Conservation (phyloP, 345 rosid genomes). For the Ricinus communis region DNA sequence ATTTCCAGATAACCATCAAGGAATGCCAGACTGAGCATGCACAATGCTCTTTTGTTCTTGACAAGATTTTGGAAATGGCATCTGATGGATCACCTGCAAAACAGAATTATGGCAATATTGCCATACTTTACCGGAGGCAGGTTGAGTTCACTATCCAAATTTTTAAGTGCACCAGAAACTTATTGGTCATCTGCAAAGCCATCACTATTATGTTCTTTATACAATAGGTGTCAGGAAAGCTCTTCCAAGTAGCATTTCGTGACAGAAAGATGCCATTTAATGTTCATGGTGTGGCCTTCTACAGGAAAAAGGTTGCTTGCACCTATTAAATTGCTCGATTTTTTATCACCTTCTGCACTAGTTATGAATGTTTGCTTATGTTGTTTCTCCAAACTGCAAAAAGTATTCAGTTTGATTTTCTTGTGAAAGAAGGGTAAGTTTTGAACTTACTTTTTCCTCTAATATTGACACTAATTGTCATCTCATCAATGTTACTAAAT, state of each 20-base stretch:
- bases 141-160: conserved; percentile 38
- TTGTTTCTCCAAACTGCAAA: not conserved
- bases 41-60: conserved; percentile 80
- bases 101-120: conserved; percentile 62
- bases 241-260: conserved; percentile 75
- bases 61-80: conserved; percentile 74
- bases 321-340: conserved; percentile 4
- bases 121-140: conserved; percentile 95
- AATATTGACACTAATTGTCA: not conserved
- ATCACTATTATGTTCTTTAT: conserved; percentile 24
- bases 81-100: conserved; percentile 41
- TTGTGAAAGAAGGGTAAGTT: not conserved
- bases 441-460: not conserved
- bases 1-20: conserved; percentile 63
- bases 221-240: conserved; percentile 78
- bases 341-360: not conserved
- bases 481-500: not conserved
- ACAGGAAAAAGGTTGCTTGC: conserved; percentile 76
- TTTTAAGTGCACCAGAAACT: conserved; percentile 10
- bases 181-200: conserved; percentile 13
- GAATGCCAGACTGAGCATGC: conserved; percentile 90
- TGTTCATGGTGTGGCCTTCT: conserved; percentile 87
- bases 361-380: not conserved
- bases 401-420: not conserved
- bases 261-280: conserved; percentile 92